phyloP scores from a whole-genome alignment of 2,329 filamentous ascomycete genomes.

The Colletotrichum sp. region DNA sequence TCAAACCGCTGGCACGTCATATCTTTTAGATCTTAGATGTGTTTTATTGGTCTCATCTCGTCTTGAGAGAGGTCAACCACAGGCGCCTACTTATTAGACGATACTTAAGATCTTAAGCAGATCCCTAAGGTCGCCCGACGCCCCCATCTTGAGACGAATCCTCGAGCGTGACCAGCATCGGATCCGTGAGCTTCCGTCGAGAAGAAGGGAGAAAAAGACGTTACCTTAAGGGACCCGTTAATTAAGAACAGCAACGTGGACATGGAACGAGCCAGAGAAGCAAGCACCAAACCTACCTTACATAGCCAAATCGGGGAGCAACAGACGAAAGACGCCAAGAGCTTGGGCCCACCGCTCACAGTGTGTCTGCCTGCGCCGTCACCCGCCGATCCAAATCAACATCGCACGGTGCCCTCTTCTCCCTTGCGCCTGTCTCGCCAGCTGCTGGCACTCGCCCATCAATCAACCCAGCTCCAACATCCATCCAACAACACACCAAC shows the following conservation, averaged over 20 bases:
- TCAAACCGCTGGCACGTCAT: not conserved
- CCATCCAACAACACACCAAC: not conserved
- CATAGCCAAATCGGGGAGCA: not conserved
- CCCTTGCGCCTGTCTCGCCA: not conserved
- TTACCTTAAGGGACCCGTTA: not conserved
- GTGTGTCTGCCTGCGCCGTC: not conserved
- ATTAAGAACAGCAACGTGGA: not conserved
- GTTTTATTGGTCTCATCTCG: not conserved
- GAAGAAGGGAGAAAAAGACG: not conserved
- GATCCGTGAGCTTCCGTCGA: not conserved
- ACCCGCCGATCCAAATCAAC: not conserved
- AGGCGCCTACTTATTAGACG: not conserved
- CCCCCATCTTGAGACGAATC: not conserved
- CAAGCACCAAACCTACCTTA: not conserved
- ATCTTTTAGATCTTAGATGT: not conserved
- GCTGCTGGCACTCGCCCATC: not conserved
- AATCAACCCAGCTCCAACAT: not conserved
- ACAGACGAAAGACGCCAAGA: conserved; percentile 2
- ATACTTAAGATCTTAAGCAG: not conserved
- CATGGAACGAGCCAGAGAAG: not conserved
- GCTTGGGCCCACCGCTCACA: not conserved
- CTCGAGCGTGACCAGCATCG: not conserved
- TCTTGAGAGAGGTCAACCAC: not conserved
- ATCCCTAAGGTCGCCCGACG: not conserved
- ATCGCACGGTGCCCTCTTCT: not conserved